Conservation (phyloP, 495 filamentous ascomycete species). For the Durotheca rogersii region DNA sequence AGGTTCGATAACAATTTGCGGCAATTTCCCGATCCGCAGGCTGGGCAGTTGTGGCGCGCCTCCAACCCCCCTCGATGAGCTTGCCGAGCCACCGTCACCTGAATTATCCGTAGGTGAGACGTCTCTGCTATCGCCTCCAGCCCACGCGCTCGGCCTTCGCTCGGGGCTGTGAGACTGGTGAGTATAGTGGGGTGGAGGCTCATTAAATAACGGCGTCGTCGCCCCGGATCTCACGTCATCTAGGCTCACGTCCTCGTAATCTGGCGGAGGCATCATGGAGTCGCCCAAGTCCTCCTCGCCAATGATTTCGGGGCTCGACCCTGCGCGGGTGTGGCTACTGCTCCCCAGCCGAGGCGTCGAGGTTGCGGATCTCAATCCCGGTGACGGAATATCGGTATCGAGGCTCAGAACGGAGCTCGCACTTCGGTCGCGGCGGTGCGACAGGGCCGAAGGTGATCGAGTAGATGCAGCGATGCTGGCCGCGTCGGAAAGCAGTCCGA, state of each 20-base stretch:
- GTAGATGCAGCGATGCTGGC: slow-evolving; percentile 55
- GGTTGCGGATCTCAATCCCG: slow-evolving; percentile 37
- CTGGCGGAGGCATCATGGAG: slow-evolving; percentile 51
- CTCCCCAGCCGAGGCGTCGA: slow-evolving; percentile 37
- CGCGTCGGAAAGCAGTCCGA: slow-evolving; percentile 71
- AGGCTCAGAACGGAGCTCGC: slow-evolving; percentile 51
- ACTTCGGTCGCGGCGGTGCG: slow-evolving; percentile 37
- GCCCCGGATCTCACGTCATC: slow-evolving; percentile 42
- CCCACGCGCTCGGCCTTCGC: slow-evolving; percentile 37
- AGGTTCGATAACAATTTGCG: slow-evolving; percentile 55
- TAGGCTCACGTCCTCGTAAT: slow-evolving; percentile 57
- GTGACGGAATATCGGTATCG: slow-evolving; percentile 42
- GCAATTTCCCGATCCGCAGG: slow-evolving; percentile 45
- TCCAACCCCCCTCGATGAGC: slow-evolving; percentile 36
- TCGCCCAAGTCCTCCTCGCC: slow-evolving; percentile 50
- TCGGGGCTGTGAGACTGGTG: slow-evolving; percentile 36
- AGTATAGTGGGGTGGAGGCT: slow-evolving; percentile 54
- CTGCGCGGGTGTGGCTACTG: slow-evolving; percentile 32
- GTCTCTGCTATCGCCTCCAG: slow-evolving; percentile 33
- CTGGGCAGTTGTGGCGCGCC: slow-evolving; percentile 46
- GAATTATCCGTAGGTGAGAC: slow-evolving; percentile 16
- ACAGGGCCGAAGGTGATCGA: slow-evolving; percentile 32
- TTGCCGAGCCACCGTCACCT: slow-evolving; percentile 11
- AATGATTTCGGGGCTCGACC: slow-evolving; percentile 44
- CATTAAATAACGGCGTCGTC: slow-evolving; percentile 40